Evolutionary conservation across 75 land plant species (phyloP).

Genomic region (Picea glauca): DNA sequence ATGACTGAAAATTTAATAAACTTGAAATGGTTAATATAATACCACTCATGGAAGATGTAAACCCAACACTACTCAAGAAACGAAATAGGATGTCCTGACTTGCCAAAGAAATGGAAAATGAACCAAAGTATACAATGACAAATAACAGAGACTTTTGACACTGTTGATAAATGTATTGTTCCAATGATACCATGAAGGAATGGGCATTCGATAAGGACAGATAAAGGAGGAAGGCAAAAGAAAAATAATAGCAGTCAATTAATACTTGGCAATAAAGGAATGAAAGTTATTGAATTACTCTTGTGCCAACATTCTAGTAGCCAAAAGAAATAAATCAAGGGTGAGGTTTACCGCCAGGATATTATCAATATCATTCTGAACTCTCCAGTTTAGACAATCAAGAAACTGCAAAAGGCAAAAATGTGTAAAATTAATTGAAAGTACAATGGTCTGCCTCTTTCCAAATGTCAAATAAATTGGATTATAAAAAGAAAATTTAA

Average conservation of each 20-base stretch:
- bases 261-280: not conserved
- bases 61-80: not conserved
- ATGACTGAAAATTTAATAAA: not conserved
- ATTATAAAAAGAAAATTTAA: not conserved
- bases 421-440: not conserved
- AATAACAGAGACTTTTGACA: not conserved
- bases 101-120: not conserved
- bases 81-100: not conserved
- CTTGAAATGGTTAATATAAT: not conserved
- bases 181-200: not conserved
- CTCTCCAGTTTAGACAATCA: constrained; percentile 85
- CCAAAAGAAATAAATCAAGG: not conserved
- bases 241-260: not conserved
- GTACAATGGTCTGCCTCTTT: not conserved
- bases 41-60: not conserved
- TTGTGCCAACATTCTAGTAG: not conserved
- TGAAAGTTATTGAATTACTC: not conserved
- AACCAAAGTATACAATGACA: not conserved
- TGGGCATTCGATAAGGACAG: not conserved
- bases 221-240: not conserved
- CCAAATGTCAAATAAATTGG: not conserved
- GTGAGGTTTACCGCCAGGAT: constrained; percentile 66
- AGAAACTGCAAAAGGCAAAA: constrained; percentile 51
- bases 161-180: not conserved
- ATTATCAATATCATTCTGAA: constrained; percentile 77